These are phyloP conservation scores for Colletotrichum liaoningense DNA, from an alignment of 2,329 filamentous ascomycete species.

Conservation along the genomic window DNA sequence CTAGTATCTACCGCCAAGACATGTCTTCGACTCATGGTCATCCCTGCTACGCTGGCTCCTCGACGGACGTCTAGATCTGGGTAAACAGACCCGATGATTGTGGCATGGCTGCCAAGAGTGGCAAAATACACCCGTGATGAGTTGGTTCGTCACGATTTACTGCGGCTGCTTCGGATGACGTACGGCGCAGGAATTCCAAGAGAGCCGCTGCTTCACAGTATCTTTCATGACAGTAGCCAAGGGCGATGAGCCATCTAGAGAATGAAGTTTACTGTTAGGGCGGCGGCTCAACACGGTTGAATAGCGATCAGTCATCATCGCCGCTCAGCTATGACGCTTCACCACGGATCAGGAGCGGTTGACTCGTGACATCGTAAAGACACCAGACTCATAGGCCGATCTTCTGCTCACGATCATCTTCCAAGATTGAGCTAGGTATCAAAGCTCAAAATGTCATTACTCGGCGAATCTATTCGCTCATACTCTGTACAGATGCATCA, in stretches of 20 bases:
- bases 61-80: neutral
- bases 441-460: neutral
- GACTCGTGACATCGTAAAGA: neutral
- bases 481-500: neutral
- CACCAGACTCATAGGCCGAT: neutral
- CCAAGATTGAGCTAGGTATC: neutral
- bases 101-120: neutral
- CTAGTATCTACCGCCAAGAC: neutral
- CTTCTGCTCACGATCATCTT: neutral
- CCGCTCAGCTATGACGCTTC: neutral
- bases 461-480: neutral
- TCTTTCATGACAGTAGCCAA: neutral
- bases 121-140: neutral
- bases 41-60: neutral
- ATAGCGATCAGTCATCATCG: neutral
- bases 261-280: neutral
- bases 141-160: neutral
- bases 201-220: neutral
- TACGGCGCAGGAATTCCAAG: neutral
- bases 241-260: neutral
- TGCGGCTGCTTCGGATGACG: neutral
- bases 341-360: neutral
- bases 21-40: neutral
- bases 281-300: neutral
- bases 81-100: neutral